Evolutionary conservation across 257 asterid species (phyloP), one percentile per base, ranked within the genome.

Genomic region (Solanum sitiens): DNA sequence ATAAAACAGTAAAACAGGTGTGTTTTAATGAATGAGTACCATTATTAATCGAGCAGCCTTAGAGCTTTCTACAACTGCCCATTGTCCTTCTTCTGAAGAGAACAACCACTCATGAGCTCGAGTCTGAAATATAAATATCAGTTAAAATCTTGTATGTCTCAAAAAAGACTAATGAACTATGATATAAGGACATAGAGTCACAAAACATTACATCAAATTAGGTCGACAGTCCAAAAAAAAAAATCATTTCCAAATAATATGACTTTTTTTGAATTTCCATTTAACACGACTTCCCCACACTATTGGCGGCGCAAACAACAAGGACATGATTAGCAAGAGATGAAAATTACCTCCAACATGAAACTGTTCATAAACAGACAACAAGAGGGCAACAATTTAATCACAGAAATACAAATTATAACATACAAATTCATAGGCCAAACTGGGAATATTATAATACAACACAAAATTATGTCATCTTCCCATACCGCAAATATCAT

Each of bases 31-130:
- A 87, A 87, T n/a, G 53, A 53, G 84, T 95, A 96, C 99, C 95
- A 97, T 91, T 75, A 94, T 87, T 44, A 96, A 91, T 85, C 99
- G 97, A 89, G 98, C 96, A 91, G 96, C 93, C 91, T 94, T 95
- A 32, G 99, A 89, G 88, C 93, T 96, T 89, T 74, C 96, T 87
- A 95, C 95, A 87, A 97, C 91, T 83, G 93, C 84, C 98, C 98
- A 93, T 89, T 96, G 99, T 71, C 99, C 99, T 94, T 95, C 97
- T 91, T 92, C 97, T 83, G 99, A 91, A 70, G 99, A 91, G 90
- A 92, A 96, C 87, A 97, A 94, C 99, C 99, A 97, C 89, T 95
- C 98, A 87, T 88, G 92, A 90, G 93, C 96, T 92, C 98, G 95
- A 87, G 88, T 87, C 99, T 97, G 96, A 93, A 94, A 95, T 88